A percentile compares a stretch with the other conserved stretches of the same genome.
phyloP scores from a whole-genome alignment of 495 filamentous ascomycete genomes.

The Podospora conica region DNA sequence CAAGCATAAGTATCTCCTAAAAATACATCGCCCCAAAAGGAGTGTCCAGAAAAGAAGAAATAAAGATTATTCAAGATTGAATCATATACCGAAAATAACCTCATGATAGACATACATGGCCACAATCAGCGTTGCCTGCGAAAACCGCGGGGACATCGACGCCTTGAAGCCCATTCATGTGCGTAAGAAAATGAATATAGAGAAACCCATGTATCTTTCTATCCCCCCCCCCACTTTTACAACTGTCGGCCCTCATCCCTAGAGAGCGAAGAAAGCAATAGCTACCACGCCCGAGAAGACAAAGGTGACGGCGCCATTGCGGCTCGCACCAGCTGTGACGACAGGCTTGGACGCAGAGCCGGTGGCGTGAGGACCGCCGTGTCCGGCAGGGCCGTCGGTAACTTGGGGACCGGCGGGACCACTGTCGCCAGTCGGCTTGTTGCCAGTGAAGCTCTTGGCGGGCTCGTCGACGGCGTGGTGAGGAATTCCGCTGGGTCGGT shows the following conservation, averaged over 20 bases:
- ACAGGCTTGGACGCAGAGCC: slow-evolving; percentile 4
- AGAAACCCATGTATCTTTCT: background rate
- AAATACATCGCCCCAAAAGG: background rate
- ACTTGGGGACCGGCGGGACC: background rate
- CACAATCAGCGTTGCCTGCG: background rate
- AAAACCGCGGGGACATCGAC: background rate
- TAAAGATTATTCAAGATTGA: background rate
- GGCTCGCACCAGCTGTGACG: slow-evolving; percentile 25
- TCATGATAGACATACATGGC: background rate
- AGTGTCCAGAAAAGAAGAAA: background rate
- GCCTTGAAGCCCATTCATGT: background rate
- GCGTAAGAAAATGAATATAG: background rate
- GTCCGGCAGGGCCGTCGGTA: background rate
- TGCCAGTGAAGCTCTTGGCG: background rate
- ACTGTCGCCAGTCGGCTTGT: background rate
- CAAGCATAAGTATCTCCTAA: no score
- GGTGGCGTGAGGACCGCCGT: background rate
- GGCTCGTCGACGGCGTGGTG: background rate
- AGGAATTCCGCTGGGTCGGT: background rate
- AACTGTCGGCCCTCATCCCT: background rate
- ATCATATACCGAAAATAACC: background rate
- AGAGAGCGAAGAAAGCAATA: slow-evolving; percentile 21
- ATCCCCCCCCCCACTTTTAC: background rate
- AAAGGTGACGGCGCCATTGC: slow-evolving; percentile 19
- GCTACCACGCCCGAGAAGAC: slow-evolving; percentile 20